Conservation (phyloP, 2,329 filamentous ascomycete species). For the Penicillium freii region DNA sequence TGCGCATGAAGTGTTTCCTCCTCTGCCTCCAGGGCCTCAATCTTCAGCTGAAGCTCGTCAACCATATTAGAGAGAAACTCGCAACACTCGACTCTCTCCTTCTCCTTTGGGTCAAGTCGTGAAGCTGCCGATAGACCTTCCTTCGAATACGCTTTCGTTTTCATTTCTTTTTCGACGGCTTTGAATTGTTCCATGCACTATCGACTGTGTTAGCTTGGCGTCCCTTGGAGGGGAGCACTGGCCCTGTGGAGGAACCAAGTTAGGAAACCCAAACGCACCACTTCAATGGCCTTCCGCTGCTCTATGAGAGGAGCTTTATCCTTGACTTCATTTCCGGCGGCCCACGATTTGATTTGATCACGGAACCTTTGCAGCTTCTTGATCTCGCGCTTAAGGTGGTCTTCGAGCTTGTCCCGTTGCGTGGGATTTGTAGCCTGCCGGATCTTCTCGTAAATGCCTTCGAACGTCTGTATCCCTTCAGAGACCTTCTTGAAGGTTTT, state of each 20-base stretch:
- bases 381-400: constrained; percentile 97
- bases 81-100: constrained; percentile 83
- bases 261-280: constrained; percentile 54
- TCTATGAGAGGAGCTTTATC: constrained; percentile 95
- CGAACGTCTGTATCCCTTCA: constrained; percentile 89
- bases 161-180: constrained; percentile 99
- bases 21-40: constrained; percentile 89
- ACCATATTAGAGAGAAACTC: constrained; percentile 86
- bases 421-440: constrained; percentile 86
- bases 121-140: constrained; percentile 88
- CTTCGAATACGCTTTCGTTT: constrained; percentile 99
- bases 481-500: constrained; percentile 99
- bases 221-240: neutral
- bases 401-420: constrained; percentile 97
- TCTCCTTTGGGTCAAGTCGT: constrained; percentile 95
- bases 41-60: constrained; percentile 88
- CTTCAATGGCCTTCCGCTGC: constrained; percentile 94
- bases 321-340: constrained; percentile 97
- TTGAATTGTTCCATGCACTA: constrained; percentile 95
- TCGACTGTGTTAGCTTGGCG: constrained; percentile 27
- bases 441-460: constrained; percentile 97
- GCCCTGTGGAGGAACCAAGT: neutral
- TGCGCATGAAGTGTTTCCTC: constrained; percentile 80
- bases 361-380: constrained; percentile 97
- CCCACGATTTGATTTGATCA: constrained; percentile 99